Percentiles rank a stretch among this genome's conserved stretches.
phyloP scores from a whole-genome alignment of 2,329 filamentous ascomycete genomes.

The Hortaea sp. region DNA sequence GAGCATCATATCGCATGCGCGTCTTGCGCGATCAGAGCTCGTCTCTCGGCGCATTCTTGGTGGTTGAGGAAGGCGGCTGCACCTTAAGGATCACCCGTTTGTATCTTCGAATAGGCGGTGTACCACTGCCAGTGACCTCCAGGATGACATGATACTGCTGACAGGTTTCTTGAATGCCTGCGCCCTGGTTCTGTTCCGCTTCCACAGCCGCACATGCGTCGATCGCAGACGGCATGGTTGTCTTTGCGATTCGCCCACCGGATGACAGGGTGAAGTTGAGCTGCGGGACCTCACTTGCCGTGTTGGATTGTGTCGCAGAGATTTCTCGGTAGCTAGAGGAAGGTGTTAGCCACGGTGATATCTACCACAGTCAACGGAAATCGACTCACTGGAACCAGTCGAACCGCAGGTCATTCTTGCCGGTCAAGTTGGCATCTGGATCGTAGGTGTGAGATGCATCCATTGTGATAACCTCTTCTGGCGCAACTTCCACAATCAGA shows the following conservation, averaged over 20 bases:
- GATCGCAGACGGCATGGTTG: slow-evolving; percentile 23
- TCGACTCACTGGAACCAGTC: slow-evolving; percentile 36
- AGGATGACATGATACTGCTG: slow-evolving; percentile 41
- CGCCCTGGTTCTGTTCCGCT: slow-evolving; percentile 14
- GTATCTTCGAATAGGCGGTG: slow-evolving; percentile 38
- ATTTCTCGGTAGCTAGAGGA: slow-evolving; percentile 29
- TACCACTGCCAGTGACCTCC: slow-evolving; percentile 38
- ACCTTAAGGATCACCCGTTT: slow-evolving; percentile 31
- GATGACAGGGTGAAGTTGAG: slow-evolving; percentile 26
- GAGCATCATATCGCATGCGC: too few species aligned
- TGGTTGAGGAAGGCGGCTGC: slow-evolving; percentile 1
- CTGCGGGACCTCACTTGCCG: slow-evolving; percentile 31
- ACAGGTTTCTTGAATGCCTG: slow-evolving; percentile 29
- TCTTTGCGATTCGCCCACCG: slow-evolving; percentile 18
- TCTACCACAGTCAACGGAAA: too few species aligned
- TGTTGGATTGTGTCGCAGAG: slow-evolving; percentile 34
- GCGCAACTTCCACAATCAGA: slow-evolving; percentile 29
- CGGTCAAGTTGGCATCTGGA: slow-evolving; percentile 31
- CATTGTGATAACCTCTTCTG: slow-evolving; percentile 30
- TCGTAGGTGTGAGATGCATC: slow-evolving; percentile 40
- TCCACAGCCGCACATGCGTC: slow-evolving; percentile 30
- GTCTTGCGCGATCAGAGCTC: slow-evolving; percentile 6
- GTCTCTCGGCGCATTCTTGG: slow-evolving; percentile 4
- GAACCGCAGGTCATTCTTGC: slow-evolving; percentile 28
- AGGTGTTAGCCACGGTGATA: too few species aligned